Conservation (phyloP, 345 rosid genomes). For the Aurinia saxatilis region DNA sequence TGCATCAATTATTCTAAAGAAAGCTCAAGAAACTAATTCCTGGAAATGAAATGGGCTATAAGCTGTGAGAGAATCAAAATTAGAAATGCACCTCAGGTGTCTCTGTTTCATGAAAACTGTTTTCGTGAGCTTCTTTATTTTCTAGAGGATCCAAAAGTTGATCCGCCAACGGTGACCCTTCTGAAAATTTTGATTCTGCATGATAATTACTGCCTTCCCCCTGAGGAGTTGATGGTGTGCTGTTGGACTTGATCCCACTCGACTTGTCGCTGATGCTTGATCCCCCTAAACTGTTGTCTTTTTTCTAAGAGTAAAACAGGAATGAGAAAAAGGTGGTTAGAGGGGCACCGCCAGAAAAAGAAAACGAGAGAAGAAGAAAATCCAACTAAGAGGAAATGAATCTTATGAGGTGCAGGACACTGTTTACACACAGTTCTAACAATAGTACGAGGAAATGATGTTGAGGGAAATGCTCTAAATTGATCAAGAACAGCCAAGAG, state of each 20-base stretch:
- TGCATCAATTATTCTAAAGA: neutral
- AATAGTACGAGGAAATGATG: neutral
- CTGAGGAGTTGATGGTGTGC: constrained; percentile 87
- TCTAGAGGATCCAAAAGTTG: constrained; percentile 49
- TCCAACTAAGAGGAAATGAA: neutral
- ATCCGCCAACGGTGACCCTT: constrained; percentile 59
- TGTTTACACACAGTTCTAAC: neutral
- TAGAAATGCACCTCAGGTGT: constrained; percentile 66
- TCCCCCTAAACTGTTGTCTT: constrained; percentile 45
- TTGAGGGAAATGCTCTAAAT: neutral
- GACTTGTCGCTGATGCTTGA: constrained; percentile 68
- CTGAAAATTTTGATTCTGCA: constrained; percentile 60
- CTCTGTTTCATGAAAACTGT: constrained; percentile 60
- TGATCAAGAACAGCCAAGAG: neutral
- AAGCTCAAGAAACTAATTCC: neutral
- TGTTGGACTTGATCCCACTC: constrained; percentile 69
- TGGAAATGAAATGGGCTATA: neutral
- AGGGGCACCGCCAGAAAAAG: neutral
- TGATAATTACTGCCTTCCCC: constrained; percentile 54
- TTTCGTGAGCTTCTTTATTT: constrained; percentile 54
- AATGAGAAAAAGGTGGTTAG: constrained; percentile 8
- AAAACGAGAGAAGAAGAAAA: neutral
- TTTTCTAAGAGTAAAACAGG: constrained; percentile 50
- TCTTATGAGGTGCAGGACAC: neutral
- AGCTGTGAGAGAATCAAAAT: neutral